These are phyloP conservation scores for Casuarina glauca DNA, from an alignment of 306 rosid genomes.

Conservation along the genomic window DNA sequence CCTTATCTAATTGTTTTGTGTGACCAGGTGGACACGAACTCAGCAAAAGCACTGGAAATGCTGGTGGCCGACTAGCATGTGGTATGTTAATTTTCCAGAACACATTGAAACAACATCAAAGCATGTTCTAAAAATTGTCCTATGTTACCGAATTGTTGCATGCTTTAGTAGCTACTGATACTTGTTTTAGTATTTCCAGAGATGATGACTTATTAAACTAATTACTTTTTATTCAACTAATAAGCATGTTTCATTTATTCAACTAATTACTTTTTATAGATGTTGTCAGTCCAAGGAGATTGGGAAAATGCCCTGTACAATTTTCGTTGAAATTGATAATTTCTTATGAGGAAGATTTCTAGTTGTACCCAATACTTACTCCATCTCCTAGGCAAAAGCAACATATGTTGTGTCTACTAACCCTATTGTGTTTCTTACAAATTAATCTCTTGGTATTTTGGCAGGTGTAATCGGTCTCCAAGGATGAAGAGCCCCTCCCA, in stretches of 20 bases:
- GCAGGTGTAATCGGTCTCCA: constrained; percentile 87
- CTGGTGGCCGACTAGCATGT: constrained; percentile 93
- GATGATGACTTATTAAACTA: neutral
- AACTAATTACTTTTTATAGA: no score
- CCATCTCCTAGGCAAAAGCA: neutral
- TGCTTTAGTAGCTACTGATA: neutral
- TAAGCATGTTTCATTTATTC: no score
- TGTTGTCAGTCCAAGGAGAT: no score
- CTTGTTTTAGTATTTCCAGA: neutral
- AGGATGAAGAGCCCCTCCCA: constrained; percentile 44
- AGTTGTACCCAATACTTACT: neutral
- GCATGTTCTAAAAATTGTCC: neutral
- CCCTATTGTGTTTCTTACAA: no score
- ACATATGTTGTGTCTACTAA: neutral
- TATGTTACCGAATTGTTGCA: neutral
- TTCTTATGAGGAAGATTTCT: neutral
- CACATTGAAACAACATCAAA: neutral
- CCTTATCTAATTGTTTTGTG: neutral
- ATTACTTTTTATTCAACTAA: no score
- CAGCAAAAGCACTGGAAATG: constrained; percentile 94
- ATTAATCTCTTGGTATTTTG: neutral
- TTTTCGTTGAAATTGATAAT: no score
- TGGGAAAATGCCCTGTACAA: no score
- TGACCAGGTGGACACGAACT: constrained; percentile 90
- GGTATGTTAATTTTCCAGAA: constrained; percentile 47